Evolutionary conservation across 805 yeast genomes (phyloP).

Genomic region (Teunomyces lycoperdinae): DNA sequence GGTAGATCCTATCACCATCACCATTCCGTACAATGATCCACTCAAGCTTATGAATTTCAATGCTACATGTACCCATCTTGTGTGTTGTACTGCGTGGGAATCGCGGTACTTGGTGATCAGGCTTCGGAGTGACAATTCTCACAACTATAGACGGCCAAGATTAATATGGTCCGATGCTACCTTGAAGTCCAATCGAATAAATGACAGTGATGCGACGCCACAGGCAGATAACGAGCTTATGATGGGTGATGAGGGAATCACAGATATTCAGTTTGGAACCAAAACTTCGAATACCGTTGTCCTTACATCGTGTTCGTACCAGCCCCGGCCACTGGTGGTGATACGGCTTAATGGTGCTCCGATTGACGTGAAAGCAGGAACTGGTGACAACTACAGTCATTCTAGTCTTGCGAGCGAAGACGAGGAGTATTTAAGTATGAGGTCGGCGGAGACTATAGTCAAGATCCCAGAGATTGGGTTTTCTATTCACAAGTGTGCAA

Average conservation of each 20-base stretch:
- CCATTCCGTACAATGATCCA: constrained; percentile 85
- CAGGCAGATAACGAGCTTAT: constrained; percentile 20
- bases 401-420: constrained; percentile 10
- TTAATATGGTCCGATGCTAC: constrained; percentile 36
- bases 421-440: constrained; percentile 19
- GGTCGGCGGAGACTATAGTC: constrained; percentile 35
- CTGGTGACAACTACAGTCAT: background rate
- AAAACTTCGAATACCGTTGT: constrained; percentile 33
- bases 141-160: constrained; percentile 36
- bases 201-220: constrained; percentile 9
- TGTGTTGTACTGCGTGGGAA: constrained; percentile 77
- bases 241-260: constrained; percentile 86
- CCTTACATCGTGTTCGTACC: constrained; percentile 37
- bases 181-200: constrained; percentile 11
- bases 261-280: constrained; percentile 61
- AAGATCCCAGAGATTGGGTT: constrained; percentile 80
- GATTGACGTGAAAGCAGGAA: constrained; percentile 35
- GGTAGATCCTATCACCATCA: constrained; percentile 64
- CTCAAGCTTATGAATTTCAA: constrained; percentile 73
- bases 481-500: constrained; percentile 65
- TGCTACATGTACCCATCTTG: constrained; percentile 61
- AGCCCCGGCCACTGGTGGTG: constrained; percentile 30
- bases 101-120: constrained; percentile 76
- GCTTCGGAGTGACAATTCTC: constrained; percentile 49
- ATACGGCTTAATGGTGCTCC: constrained; percentile 42